phyloP scores from a whole-genome alignment of 805 yeast species.

The Candida palmyrensis region DNA sequence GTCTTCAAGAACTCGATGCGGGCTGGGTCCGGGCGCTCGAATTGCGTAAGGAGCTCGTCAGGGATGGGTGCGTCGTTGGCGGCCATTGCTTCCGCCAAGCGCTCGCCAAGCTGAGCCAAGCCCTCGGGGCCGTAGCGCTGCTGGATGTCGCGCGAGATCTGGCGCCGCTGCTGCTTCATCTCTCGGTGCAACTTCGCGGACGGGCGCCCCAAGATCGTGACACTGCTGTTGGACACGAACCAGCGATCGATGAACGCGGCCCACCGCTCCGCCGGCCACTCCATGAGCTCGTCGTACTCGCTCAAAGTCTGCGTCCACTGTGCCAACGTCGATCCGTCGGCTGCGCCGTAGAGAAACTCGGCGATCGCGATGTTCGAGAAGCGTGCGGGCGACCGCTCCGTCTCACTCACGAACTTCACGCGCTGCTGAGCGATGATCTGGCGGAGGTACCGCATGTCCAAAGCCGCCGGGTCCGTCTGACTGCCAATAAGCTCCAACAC shows the following conservation, averaged over 20 bases:
- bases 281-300: conserved; percentile 53
- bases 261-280: conserved; percentile 74
- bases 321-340: conserved; percentile 53
- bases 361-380: conserved; percentile 64
- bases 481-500: conserved; percentile 46
- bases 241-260: conserved; percentile 43
- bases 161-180: conserved; percentile 47
- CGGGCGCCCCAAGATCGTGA: conserved; percentile 68
- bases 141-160: conserved; percentile 45
- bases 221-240: conserved; percentile 58
- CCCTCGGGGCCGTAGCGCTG: conserved; percentile 55
- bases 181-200: conserved; percentile 52
- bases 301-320: conserved; percentile 49
- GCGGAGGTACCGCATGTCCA: conserved; percentile 62
- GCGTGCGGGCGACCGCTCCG: conserved; percentile 59
- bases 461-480: conserved; percentile 43
- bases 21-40: conserved; percentile 71
- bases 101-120: conserved; percentile 43
- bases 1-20: conserved; percentile 70
- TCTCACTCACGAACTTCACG: conserved; percentile 53
- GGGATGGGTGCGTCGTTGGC: conserved; percentile 80
- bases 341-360: conserved; percentile 76
- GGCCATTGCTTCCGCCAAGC: conserved; percentile 56
- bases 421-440: conserved; percentile 64
- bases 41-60: conserved; percentile 50